Conservation (phyloP, 352 stramenopile genomes). For the Globisporangium paddicum region DNA sequence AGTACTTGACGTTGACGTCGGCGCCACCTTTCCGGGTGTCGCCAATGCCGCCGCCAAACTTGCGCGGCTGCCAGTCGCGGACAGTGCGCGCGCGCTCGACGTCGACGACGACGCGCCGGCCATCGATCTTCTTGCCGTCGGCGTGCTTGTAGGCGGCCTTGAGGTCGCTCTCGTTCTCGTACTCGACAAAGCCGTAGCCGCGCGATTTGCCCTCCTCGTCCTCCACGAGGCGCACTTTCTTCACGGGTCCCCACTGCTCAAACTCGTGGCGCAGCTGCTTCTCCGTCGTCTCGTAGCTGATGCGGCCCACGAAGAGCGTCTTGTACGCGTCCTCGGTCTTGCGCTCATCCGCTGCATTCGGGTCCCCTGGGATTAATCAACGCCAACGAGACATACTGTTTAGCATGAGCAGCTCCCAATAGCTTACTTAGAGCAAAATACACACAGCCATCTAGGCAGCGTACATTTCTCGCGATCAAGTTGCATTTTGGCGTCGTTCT, state of each 20-base stretch:
- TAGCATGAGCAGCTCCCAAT: too few relatives aligned
- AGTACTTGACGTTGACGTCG: conserved; percentile 87
- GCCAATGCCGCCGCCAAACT: conserved; percentile 93
- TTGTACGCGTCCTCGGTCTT: conserved; percentile 94
- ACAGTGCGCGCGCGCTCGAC: conserved; percentile 98
- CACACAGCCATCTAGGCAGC: neutral
- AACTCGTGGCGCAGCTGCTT: conserved; percentile 97
- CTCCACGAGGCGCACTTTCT: conserved; percentile 86
- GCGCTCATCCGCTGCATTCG: conserved; percentile 44
- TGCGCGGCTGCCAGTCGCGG: conserved; percentile 93
- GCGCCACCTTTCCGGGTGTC: conserved; percentile 76
- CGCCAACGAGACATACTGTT: too few relatives aligned
- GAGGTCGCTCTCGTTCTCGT: conserved; percentile 96
- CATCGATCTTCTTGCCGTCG: conserved; percentile 96
- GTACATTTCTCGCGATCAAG: conserved; percentile 57
- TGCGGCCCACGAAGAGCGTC: conserved; percentile 96
- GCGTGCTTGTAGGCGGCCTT: conserved; percentile 93
- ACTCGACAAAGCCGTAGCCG: conserved; percentile 98
- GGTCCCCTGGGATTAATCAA: too few relatives aligned
- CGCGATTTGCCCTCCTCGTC: conserved; percentile 89
- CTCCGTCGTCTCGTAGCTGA: conserved; percentile 98
- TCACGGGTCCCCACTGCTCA: conserved; percentile 91
- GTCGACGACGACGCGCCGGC: conserved; percentile 95
- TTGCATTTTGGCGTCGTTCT: conserved; percentile 64
- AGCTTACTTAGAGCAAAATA: neutral